A percentile compares a stretch with the other conserved stretches of the same genome.
Evolutionary conservation across 768 basidiomycete species (phyloP).

Genomic region (Boletus rubescentipes): DNA sequence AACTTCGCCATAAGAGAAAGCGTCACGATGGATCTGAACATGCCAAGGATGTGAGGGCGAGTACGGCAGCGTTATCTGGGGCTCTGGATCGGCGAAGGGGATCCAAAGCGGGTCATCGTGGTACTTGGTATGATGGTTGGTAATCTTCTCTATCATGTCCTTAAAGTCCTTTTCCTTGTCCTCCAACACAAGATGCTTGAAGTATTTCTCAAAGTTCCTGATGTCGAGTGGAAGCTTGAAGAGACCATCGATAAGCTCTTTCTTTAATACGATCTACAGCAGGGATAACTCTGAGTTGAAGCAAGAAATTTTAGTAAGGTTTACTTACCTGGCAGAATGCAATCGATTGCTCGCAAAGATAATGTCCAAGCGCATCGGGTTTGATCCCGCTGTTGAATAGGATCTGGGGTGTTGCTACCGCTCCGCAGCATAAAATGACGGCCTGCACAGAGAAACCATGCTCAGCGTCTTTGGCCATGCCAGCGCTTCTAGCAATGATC

Average conservation of each 20-base stretch:
- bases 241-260: background rate
- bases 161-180: too few species aligned
- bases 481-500: background rate
- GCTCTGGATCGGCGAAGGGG: background rate
- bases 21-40: background rate
- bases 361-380: background rate
- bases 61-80: background rate
- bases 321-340: conserved; percentile 1
- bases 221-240: too few species aligned
- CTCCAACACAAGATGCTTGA: too few species aligned
- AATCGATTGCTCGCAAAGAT: background rate
- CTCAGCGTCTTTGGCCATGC: background rate
- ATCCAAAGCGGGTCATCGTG: background rate
- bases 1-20: background rate
- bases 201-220: background rate
- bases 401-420: background rate
- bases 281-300: background rate
- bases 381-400: background rate
- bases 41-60: background rate
- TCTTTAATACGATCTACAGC: background rate
- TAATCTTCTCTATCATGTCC: too few species aligned
- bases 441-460: background rate
- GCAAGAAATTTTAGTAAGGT: background rate
- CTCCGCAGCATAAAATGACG: background rate
- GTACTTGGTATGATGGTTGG: background rate